phyloP scores from a whole-genome alignment of 106 monocot species.

The Alisma plantagoaquatica region DNA sequence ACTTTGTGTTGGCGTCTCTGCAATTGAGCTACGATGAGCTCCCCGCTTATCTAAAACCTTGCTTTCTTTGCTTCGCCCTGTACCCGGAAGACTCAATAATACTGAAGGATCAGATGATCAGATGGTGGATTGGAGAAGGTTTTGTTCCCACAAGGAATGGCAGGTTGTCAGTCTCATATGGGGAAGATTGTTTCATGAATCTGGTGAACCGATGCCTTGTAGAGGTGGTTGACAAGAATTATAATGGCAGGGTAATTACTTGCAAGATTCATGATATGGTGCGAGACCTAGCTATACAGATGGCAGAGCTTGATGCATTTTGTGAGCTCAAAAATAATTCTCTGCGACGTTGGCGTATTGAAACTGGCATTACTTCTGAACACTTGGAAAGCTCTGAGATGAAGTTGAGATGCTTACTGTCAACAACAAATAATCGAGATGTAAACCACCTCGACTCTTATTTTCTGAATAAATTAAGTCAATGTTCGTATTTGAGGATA shows the following conservation, averaged over 20 bases:
- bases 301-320: neutral
- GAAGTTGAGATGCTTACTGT: neutral
- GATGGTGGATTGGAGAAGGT: no score
- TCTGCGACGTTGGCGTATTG: neutral
- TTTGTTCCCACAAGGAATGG: slow-evolving; percentile 7
- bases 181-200: slow-evolving; percentile 2
- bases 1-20: no score
- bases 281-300: slow-evolving; percentile 1
- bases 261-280: slow-evolving; percentile 10
- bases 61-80: no score
- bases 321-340: neutral
- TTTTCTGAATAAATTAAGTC: neutral
- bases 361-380: neutral
- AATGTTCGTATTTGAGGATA: neutral
- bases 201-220: slow-evolving; percentile 7
- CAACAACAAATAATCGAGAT: neutral
- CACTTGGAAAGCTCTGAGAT: neutral
- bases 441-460: neutral
- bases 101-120: no score
- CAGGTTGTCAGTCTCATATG: neutral
- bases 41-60: no score
- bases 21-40: no score
- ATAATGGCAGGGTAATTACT: slow-evolving; percentile 1
- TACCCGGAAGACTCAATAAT: no score
- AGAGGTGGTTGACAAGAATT: neutral